These are phyloP conservation scores for Chlamydomonas incerta DNA, from an alignment of 139 green algal genomes.

Conservation along the genomic window DNA sequence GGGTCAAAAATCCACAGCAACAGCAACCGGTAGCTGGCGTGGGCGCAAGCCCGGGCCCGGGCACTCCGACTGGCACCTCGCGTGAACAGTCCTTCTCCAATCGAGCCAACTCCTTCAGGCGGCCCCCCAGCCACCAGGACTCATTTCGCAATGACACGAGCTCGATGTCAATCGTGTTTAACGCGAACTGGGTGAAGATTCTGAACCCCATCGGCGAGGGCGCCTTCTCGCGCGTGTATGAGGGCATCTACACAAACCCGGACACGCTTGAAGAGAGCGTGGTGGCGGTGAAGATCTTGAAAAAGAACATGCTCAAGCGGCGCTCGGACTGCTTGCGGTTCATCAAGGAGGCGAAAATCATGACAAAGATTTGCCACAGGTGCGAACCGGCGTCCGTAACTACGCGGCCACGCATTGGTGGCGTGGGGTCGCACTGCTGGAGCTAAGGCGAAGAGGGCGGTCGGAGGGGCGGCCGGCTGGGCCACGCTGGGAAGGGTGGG, in stretches of 20 bases:
- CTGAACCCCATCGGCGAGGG: slow-evolving; percentile 57
- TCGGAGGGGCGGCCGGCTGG: no score
- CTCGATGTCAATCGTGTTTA: slow-evolving; percentile 50
- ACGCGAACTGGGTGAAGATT: slow-evolving; percentile 52
- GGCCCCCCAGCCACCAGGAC: slow-evolving; percentile 14
- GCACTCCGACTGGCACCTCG: background rate
- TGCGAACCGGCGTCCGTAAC: no score
- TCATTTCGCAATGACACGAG: slow-evolving; percentile 19
- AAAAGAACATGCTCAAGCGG: slow-evolving; percentile 54
- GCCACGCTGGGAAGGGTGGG: no score
- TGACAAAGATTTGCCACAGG: slow-evolving; percentile 58
- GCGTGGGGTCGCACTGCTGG: no score
- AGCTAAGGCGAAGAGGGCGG: no score
- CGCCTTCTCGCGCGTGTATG: slow-evolving; percentile 60
- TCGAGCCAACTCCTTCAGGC: background rate
- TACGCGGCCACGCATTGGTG: no score
- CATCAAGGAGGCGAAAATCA: slow-evolving; percentile 68
- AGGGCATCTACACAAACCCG: slow-evolving; percentile 57
- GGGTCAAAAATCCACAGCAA: slow-evolving; percentile 6
- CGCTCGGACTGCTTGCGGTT: slow-evolving; percentile 59
- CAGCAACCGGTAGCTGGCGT: background rate
- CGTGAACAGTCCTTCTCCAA: background rate
- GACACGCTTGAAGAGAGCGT: slow-evolving; percentile 54
- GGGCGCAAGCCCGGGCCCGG: background rate
- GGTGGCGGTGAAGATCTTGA: slow-evolving; percentile 59